Conservation (phyloP, 139 green algal genomes). For the Chlamydomonas sp. region DNA sequence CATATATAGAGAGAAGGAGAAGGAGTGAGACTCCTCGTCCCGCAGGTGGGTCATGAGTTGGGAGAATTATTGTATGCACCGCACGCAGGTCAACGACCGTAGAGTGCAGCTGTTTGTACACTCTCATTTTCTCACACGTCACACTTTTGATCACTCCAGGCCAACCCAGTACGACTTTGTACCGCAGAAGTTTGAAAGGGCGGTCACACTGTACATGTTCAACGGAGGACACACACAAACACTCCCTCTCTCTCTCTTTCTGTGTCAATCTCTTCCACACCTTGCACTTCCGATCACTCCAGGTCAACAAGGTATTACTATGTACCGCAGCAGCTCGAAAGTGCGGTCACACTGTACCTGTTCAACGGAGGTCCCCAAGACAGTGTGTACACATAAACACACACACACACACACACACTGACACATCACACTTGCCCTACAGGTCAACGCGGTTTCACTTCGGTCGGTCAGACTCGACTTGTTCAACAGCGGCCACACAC, state of each 20-base stretch:
- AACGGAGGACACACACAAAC: too few species aligned
- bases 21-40: neutral
- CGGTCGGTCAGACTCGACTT: neutral
- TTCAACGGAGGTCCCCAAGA: conserved; percentile 14
- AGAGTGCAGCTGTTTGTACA: too few species aligned
- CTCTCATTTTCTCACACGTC: too few species aligned
- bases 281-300: neutral
- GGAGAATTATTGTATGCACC: too few species aligned
- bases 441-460: neutral
- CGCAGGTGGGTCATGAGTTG: neutral
- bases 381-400: too few species aligned
- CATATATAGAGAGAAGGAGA: neutral
- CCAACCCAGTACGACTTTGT: neutral
- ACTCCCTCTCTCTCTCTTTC: too few species aligned
- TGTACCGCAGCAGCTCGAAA: neutral
- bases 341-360: neutral
- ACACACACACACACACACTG: too few species aligned
- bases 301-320: neutral
- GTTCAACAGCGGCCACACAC: conserved; percentile 11
- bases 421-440: neutral
- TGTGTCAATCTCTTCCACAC: too few species aligned
- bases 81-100: too few species aligned
- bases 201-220: conserved; percentile 4
- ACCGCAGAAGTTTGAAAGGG: neutral
- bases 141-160: neutral